Evolutionary conservation across 164 flowering plant species (phyloP), one percentile per base, ranked within the genome.

Genomic region (Saururus chinensis): DNA sequence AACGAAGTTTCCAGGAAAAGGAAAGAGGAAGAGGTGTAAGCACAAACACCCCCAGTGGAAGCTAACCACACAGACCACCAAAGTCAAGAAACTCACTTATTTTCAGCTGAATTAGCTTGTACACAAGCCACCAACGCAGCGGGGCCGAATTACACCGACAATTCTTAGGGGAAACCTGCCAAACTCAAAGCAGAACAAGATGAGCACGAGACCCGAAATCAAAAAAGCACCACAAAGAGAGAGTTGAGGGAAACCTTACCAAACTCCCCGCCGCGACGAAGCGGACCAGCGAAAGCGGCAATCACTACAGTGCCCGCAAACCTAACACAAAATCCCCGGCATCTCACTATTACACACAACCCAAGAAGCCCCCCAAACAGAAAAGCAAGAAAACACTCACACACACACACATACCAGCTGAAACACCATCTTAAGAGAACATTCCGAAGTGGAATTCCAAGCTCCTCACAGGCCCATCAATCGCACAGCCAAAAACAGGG

Each of bases 371-470:
- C 61, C 30, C 24, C 40, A 51, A 57, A 22, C 14, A 66, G 66
- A 65, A 63, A 64, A 71, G 64, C 68, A 60, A 54, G 56, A 64
- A 66, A 63, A 75, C 77, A 66, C 76, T 67, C 66, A 59, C 70
- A 68, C 24, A n/a, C n/a, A n/a, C n/a, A n/a, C n/a, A 55, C 64
- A 74, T 9, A 17, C 14, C 49, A 12, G 17, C 49, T 12, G 49
- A 12, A 12, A 12, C n/a, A n/a, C n/a, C n/a, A n/a, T n/a, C n/a
- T n/a, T n/a, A n/a, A n/a, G n/a, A n/a, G n/a, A n/a, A n/a, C n/a
- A n/a, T n/a, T n/a, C n/a, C n/a, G n/a, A n/a, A n/a, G n/a, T n/a
- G n/a, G n/a, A n/a, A n/a, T n/a, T n/a, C 57, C 72, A 61, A 69
- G 72, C 21, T 48, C 35, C 57, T 26, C 40, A 4, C 57, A n/a